Evolutionary conservation across 2,329 filamentous ascomycete genomes (phyloP).

Genomic region (Penicillium vulpinum): DNA sequence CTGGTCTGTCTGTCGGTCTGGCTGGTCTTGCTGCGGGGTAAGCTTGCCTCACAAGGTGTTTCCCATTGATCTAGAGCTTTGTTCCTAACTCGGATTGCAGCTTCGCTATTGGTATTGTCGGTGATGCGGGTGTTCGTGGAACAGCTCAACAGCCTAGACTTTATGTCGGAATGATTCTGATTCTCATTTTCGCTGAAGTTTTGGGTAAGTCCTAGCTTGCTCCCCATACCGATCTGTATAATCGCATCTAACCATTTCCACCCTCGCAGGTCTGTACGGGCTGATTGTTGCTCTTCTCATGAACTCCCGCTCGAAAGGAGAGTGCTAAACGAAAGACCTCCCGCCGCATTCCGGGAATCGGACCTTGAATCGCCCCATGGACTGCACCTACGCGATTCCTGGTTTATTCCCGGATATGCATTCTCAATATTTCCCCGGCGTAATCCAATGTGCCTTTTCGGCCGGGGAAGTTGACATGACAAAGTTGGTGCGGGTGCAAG

Average conservation of each 20-base stretch:
- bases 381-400: slow-evolving; percentile 6
- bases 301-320: slow-evolving; percentile 85
- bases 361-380: slow-evolving; percentile 13
- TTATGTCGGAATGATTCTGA: slow-evolving; percentile 97
- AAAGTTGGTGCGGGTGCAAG: slow-evolving; percentile 14
- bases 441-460: slow-evolving; percentile 3
- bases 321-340: slow-evolving; percentile 52
- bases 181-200: slow-evolving; percentile 99
- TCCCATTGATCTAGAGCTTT: neutral
- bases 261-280: slow-evolving; percentile 81
- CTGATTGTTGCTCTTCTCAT: slow-evolving; percentile 98
- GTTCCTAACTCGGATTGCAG: slow-evolving; percentile 36
- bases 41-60: slow-evolving; percentile 18
- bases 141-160: slow-evolving; percentile 59
- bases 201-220: slow-evolving; percentile 66
- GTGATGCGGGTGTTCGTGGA: slow-evolving; percentile 55
- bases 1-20: slow-evolving; percentile 77
- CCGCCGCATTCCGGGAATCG: slow-evolving; percentile 11
- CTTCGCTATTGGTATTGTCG: slow-evolving; percentile 84
- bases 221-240: slow-evolving; percentile 9
- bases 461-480: slow-evolving; percentile 9
- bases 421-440: slow-evolving; percentile 5
- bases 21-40: slow-evolving; percentile 75
- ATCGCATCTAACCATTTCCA: slow-evolving; percentile 25
- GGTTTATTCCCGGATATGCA: slow-evolving; percentile 6